These are phyloP conservation scores for Boletus pseudopeckii DNA, from an alignment of 768 basidiomycete species.

Conservation along the genomic window DNA sequence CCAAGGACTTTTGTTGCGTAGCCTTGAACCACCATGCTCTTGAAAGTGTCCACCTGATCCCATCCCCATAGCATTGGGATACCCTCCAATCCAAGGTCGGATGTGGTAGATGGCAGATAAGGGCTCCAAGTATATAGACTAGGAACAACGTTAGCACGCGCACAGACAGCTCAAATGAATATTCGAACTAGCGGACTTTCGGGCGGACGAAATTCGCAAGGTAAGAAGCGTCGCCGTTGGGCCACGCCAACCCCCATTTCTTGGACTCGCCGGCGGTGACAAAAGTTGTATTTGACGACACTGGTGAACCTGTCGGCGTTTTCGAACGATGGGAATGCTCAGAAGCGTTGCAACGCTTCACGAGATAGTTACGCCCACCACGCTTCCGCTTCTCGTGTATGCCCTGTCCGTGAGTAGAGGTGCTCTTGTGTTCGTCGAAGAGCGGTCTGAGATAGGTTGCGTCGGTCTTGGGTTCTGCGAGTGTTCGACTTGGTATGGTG, in stretches of 20 bases:
- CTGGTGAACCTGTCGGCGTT: neutral
- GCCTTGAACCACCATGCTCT: conserved; percentile 42
- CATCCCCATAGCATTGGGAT: conserved; percentile 75
- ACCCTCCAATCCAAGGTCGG: conserved; percentile 47
- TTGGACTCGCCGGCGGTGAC: conserved; percentile 3
- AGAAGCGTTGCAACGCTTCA: conserved; percentile 18
- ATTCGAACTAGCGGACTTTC: conserved; percentile 44
- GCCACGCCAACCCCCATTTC: conserved; percentile 71
- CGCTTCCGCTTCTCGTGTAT: conserved; percentile 16
- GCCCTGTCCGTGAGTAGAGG: neutral
- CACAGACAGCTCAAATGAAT: neutral
- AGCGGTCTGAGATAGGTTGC: neutral
- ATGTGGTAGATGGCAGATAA: conserved; percentile 38
- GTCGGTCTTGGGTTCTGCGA: neutral
- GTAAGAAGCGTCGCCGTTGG: conserved; percentile 47
- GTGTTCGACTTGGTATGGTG: neutral
- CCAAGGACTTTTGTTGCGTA: conserved; percentile 60
- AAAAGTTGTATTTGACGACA: neutral
- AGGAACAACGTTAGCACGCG: neutral
- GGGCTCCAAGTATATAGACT: conserved; percentile 72
- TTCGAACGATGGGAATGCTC: conserved; percentile 5
- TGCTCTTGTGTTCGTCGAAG: neutral
- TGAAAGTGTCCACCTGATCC: conserved; percentile 48
- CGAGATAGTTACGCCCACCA: conserved; percentile 8
- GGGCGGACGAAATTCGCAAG: conserved; percentile 49